These are phyloP conservation scores for Hypoxylon perforatum DNA, from an alignment of 495 filamentous ascomycete genomes.

Conservation along the genomic window DNA sequence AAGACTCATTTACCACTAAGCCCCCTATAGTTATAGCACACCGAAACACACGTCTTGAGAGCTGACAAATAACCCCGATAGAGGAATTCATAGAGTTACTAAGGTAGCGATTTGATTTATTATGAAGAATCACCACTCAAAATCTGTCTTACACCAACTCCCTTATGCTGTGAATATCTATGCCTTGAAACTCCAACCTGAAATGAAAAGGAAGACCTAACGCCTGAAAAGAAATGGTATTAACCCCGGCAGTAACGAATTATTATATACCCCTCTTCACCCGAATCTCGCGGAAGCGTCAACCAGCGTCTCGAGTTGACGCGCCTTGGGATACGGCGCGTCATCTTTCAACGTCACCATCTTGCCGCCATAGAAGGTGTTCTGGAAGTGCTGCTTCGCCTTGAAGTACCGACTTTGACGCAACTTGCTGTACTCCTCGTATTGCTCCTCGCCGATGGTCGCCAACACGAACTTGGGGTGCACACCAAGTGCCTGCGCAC, in stretches of 20 bases:
- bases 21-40: no score
- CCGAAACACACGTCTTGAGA: no score
- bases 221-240: constrained; percentile 5
- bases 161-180: no score
- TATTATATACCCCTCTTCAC: neutral
- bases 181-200: neutral
- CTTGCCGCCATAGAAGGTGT: constrained; percentile 33
- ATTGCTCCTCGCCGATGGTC: constrained; percentile 77
- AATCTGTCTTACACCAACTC: no score
- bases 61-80: no score
- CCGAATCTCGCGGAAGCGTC: constrained; percentile 34
- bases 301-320: constrained; percentile 21
- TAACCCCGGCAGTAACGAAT: neutral
- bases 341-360: constrained; percentile 40
- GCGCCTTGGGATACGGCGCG: constrained; percentile 31
- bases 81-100: no score
- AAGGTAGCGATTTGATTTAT: no score
- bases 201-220: constrained; percentile 1
- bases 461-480: constrained; percentile 89
- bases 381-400: constrained; percentile 40
- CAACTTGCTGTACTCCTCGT: constrained; percentile 64
- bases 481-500: constrained; percentile 88
- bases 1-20: no score
- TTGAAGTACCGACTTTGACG: constrained; percentile 35
- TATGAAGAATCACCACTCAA: no score